A percentile compares a stretch with the other conserved stretches of the same genome.
phyloP scores from a whole-genome alignment of 73 alveolate genomes.

The Stentor roeselii region DNA sequence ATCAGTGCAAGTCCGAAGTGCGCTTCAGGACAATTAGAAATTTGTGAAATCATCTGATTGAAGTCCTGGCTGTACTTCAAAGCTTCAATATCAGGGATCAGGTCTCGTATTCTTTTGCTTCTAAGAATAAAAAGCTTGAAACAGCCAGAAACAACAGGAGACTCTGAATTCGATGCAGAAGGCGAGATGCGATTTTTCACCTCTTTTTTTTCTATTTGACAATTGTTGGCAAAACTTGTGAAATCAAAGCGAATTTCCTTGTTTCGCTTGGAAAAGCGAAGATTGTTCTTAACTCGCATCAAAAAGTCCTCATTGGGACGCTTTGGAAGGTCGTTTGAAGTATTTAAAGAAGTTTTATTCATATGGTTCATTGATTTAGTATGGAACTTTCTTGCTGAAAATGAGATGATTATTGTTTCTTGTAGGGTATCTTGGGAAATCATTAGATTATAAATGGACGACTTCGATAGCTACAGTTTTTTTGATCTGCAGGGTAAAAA shows the following conservation, averaged over 20 bases:
- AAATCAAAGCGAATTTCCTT: neutral
- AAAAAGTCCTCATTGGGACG: neutral
- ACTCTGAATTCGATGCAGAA: no score
- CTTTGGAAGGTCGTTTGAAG: neutral
- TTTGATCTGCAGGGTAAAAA: no score
- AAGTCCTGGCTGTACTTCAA: neutral
- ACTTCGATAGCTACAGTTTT: no score
- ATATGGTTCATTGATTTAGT: no score
- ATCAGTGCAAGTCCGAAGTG: neutral
- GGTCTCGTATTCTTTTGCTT: neutral
- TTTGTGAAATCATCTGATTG: neutral
- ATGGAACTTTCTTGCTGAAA: no score
- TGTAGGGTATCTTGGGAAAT: no score
- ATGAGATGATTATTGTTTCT: no score
- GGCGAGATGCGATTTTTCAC: no score
- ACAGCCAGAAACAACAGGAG: neutral
- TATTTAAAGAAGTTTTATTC: neutral
- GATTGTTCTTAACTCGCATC: neutral
- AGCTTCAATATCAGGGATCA: constrained; percentile 15
- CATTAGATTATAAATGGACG: no score
- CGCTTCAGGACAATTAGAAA: neutral
- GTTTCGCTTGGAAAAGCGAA: neutral
- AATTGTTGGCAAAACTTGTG: neutral
- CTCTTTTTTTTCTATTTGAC: neutral
- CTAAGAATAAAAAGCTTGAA: neutral